Conservation (phyloP, 306 rosid species). For the Pyrus pyrifolia region DNA sequence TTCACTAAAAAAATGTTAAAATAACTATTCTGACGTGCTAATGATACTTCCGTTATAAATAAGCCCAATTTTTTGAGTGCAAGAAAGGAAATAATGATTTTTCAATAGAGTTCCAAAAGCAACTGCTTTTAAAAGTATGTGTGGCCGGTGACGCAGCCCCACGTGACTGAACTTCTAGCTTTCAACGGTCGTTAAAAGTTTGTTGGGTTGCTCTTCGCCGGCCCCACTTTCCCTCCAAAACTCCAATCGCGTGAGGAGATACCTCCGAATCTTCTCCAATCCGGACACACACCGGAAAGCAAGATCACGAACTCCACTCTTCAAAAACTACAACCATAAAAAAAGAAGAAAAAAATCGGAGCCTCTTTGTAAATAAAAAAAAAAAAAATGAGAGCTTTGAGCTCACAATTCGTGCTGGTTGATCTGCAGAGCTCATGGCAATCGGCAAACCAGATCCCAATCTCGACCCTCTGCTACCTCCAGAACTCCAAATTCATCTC, state of each 20-base stretch:
- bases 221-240: slow-evolving; percentile 38
- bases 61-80: no score
- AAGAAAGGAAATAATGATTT: neutral
- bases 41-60: no score
- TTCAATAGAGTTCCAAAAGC: neutral
- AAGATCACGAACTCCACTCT: neutral
- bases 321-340: neutral
- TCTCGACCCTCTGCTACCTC: slow-evolving; percentile 39
- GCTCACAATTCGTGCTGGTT: slow-evolving; percentile 53
- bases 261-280: slow-evolving; percentile 56
- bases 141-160: slow-evolving; percentile 15
- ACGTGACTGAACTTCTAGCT: slow-evolving; percentile 9
- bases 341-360: neutral
- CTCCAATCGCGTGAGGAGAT: slow-evolving; percentile 41
- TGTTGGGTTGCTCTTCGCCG: neutral
- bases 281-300: neutral
- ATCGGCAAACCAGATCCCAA: slow-evolving; percentile 40
- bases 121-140: neutral
- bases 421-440: slow-evolving; percentile 65
- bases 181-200: slow-evolving; percentile 18
- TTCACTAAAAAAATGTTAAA: no score
- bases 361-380: neutral
- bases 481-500: slow-evolving; percentile 34
- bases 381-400: slow-evolving; percentile 48
- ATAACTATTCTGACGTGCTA: no score